Evolutionary conservation across 1,284 basidiomycete species (phyloP).

Genomic region (Ganoderma sp.): DNA sequence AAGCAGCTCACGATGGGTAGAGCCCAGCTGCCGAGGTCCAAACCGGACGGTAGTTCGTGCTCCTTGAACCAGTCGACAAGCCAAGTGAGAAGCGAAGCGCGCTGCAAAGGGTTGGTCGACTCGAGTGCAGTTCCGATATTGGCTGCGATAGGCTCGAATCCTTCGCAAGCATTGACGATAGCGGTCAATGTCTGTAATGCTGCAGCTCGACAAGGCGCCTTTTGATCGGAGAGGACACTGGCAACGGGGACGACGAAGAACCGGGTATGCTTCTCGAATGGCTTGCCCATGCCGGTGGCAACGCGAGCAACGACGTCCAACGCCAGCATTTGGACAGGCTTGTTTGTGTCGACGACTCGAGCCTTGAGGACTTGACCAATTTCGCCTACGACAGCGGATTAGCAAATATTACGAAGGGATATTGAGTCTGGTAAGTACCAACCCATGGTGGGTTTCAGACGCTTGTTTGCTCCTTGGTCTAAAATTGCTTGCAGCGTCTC

Average conservation of each 20-base stretch:
- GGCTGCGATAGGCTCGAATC: constrained; percentile 81
- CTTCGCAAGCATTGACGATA: constrained; percentile 86
- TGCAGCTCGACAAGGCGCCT: constrained; percentile 83
- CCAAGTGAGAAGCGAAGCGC: constrained; percentile 87
- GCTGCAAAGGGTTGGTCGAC: constrained; percentile 87
- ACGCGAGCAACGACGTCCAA: constrained; percentile 91
- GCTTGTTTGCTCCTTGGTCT: constrained; percentile 90
- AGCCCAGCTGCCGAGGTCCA: constrained; percentile 83
- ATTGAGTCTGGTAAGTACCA: constrained; percentile 38
- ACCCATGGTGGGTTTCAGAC: constrained; percentile 92
- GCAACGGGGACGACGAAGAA: constrained; percentile 81
- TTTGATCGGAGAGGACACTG: constrained; percentile 92
- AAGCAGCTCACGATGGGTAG: constrained; percentile 79
- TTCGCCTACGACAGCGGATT: constrained; percentile 64
- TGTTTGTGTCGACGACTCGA: constrained; percentile 91
- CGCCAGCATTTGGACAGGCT: constrained; percentile 90
- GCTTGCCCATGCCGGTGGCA: constrained; percentile 92
- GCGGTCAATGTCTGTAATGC: constrained; percentile 82
- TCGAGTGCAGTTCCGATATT: constrained; percentile 86
- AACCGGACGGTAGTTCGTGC: constrained; percentile 55
- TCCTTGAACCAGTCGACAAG: constrained; percentile 81
- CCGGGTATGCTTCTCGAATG: constrained; percentile 90
- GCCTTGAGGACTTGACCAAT: constrained; percentile 89
- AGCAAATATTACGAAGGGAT: background rate
- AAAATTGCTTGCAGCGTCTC: constrained; percentile 85